phyloP scores from a whole-genome alignment of 805 yeast species.

The Grigorovia humatica region DNA sequence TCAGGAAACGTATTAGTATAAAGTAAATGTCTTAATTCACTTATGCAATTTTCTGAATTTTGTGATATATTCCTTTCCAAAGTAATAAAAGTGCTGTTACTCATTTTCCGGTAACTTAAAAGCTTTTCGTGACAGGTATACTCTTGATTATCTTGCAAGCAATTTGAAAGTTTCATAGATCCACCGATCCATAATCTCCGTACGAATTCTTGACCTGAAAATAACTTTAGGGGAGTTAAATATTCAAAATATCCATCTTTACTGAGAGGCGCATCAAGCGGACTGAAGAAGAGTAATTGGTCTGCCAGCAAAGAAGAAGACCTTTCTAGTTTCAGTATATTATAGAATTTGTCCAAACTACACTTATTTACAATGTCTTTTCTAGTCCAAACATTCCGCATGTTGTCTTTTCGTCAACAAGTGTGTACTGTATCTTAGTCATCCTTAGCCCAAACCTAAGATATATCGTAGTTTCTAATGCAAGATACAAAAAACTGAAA shows the following conservation, averaged over 20 bases:
- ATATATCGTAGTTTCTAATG: too few species aligned
- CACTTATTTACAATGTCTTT: not conserved
- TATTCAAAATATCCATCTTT: conserved; percentile 73
- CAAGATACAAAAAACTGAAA: not conserved
- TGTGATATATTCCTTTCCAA: conserved; percentile 40
- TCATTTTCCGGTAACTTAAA: conserved; percentile 29
- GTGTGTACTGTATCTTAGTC: too few species aligned
- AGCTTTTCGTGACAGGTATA: conserved; percentile 47
- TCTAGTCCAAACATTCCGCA: not conserved
- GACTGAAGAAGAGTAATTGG: conserved; percentile 61
- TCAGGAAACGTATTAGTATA: conserved; percentile 39
- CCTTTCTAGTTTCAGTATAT: not conserved
- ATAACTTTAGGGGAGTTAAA: conserved; percentile 46
- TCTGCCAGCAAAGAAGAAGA: conserved; percentile 18
- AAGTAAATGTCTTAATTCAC: conserved; percentile 51
- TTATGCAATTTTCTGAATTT: conserved; percentile 5
- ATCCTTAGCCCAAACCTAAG: too few species aligned
- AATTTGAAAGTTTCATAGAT: conserved; percentile 34
- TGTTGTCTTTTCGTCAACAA: too few species aligned
- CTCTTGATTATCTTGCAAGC: conserved; percentile 29
- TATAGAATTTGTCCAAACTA: not conserved
- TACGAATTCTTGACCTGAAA: conserved; percentile 7
- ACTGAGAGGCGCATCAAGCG: conserved; percentile 39
- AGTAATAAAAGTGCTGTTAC: conserved; percentile 39
- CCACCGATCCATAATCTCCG: conserved; percentile 82